Conservation (phyloP, 2,329 filamentous ascomycete genomes). For the Verticillium nonalfalfae region DNA sequence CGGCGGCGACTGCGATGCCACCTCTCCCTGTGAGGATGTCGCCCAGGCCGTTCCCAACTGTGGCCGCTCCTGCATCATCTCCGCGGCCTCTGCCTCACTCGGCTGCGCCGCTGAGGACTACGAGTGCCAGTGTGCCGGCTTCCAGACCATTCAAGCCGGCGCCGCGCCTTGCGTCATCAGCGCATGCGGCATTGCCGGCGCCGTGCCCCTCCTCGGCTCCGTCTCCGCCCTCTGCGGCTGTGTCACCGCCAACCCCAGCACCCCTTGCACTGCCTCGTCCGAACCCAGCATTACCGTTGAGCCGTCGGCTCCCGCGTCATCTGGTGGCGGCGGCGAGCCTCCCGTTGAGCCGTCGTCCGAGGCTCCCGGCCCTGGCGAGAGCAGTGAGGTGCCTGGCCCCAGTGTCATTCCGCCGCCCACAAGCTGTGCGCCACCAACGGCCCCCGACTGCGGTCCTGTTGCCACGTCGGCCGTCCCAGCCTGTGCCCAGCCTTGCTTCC, state of each 20-base stretch:
- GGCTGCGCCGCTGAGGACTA: conserved; percentile 15
- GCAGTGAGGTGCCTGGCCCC: neutral
- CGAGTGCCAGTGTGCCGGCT: conserved; percentile 17
- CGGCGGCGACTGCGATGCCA: conserved; percentile 10
- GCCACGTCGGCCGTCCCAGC: conserved; percentile 18
- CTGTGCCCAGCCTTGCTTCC: conserved; percentile 21
- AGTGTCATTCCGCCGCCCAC: neutral
- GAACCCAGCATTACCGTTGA: neutral
- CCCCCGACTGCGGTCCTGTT: conserved; percentile 16
- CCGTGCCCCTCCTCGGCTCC: conserved; percentile 12
- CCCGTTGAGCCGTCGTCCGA: neutral
- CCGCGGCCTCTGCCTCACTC: conserved; percentile 15
- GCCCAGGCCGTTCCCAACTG: conserved; percentile 12
- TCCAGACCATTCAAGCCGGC: conserved; percentile 13
- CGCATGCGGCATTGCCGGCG: conserved; percentile 12
- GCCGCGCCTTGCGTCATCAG: conserved; percentile 15
- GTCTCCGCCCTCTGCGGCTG: conserved; percentile 16
- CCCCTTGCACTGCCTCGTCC: conserved; percentile 8
- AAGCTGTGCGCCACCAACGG: neutral
- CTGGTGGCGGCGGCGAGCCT: neutral
- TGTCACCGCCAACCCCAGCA: conserved; percentile 15
- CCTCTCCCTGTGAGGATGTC: conserved; percentile 12
- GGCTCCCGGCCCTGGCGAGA: neutral
- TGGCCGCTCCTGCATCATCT: conserved; percentile 16
- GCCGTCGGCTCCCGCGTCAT: neutral